Evolutionary conservation across 192 early-diverging fungal species (phyloP).

Genomic region (Coemansia sp.): DNA sequence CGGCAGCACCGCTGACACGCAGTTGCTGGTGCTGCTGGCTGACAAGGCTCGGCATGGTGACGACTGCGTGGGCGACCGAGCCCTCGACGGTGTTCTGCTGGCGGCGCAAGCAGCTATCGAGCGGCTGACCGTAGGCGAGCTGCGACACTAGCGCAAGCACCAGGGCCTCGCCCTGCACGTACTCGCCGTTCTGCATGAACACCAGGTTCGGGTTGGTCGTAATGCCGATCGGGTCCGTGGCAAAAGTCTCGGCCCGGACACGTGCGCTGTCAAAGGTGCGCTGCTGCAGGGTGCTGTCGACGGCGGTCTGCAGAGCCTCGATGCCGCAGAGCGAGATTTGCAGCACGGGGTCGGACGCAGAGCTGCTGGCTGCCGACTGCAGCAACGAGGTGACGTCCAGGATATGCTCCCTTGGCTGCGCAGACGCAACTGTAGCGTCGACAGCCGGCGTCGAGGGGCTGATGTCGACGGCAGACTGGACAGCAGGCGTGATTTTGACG

Average conservation of each 20-base stretch:
- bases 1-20: neutral
- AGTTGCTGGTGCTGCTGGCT: neutral
- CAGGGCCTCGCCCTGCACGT: conserved; percentile 33
- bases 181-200: conserved; percentile 16
- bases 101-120: conserved; percentile 1
- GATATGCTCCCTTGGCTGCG: neutral
- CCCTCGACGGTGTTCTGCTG: neutral
- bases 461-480: neutral
- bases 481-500: conserved; percentile 15
- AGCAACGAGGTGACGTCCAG: conserved; percentile 9
- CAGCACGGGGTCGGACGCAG: neutral
- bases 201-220: conserved; percentile 31
- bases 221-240: conserved; percentile 14
- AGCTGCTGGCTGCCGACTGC: neutral
- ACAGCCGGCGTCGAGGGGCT: neutral
- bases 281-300: conserved; percentile 1
- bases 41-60: conserved; percentile 1
- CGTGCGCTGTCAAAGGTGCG: conserved; percentile 12
- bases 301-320: conserved; percentile 19
- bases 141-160: conserved; percentile 37
- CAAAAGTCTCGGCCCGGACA: conserved; percentile 16
- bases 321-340: conserved; percentile 40
- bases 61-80: neutral
- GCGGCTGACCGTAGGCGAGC: conserved; percentile 32
- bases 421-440: neutral